Percentiles rank a stretch among this genome's conserved stretches.
These are phyloP conservation scores for Diplodia intermedia DNA, from an alignment of 2,329 filamentous ascomycete species.

Conservation along the genomic window DNA sequence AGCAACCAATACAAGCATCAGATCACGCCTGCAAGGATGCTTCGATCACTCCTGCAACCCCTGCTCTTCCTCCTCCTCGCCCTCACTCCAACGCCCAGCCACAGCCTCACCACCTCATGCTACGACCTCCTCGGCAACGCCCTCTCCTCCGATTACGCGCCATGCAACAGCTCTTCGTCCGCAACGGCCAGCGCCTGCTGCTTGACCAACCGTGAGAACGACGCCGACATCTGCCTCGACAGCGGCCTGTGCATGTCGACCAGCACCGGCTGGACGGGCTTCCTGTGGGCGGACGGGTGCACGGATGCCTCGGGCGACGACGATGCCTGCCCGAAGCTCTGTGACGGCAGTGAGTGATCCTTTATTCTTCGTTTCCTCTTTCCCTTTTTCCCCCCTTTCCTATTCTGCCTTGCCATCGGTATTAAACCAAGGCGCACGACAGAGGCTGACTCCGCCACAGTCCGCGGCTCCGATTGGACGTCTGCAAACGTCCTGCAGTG, in stretches of 20 bases:
- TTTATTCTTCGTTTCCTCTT: neutral
- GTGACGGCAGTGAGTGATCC: neutral
- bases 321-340: neutral
- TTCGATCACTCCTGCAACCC: too few relatives aligned
- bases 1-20: too few relatives aligned
- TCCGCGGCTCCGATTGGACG: neutral
- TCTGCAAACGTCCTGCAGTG: conserved; percentile 3
- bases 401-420: too few relatives aligned
- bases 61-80: too few relatives aligned
- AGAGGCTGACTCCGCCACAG: neutral
- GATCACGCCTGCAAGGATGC: too few relatives aligned
- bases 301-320: neutral
- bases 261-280: neutral
- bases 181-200: neutral
- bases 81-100: too few relatives aligned
- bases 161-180: neutral
- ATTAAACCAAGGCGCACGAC: too few relatives aligned
- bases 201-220: neutral
- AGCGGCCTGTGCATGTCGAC: conserved; percentile 7
- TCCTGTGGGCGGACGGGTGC: neutral
- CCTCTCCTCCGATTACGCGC: neutral
- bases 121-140: conserved; percentile 2
- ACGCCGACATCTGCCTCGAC: neutral
- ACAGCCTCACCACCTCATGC: neutral
- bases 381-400: neutral